phyloP scores from a whole-genome alignment of 1,139 yeast genomes.

The Suhomyces bokatorum region DNA sequence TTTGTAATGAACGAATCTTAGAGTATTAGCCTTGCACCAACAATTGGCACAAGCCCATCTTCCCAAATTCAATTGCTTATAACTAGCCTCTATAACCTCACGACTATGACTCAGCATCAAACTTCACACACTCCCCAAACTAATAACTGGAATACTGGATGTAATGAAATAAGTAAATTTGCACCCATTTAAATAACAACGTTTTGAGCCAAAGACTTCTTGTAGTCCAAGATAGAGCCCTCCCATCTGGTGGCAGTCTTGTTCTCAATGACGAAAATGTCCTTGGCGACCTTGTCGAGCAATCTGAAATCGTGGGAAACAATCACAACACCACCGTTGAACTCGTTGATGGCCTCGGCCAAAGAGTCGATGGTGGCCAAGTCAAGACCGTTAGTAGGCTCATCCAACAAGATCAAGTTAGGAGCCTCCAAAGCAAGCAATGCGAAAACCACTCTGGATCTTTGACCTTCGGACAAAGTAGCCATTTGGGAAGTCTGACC shows the following conservation, averaged over 20 bases:
- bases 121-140: neutral
- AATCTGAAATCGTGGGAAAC: conserved; percentile 99
- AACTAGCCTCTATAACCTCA: too few relatives aligned
- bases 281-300: conserved; percentile 95
- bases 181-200: conserved; percentile 59
- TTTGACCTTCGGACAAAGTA: conserved; percentile 97
- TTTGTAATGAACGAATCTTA: too few relatives aligned
- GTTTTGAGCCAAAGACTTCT: conserved; percentile 87
- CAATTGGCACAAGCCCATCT: too few relatives aligned
- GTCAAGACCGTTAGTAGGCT: conserved; percentile 99
- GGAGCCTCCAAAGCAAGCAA: conserved; percentile 93
- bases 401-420: conserved; percentile 91
- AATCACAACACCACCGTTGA: conserved; percentile 97
- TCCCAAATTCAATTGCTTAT: neutral
- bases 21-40: too few relatives aligned
- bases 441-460: conserved; percentile 98
- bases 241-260: conserved; percentile 97
- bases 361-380: conserved; percentile 96
- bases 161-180: conserved; percentile 1
- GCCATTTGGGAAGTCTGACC: conserved; percentile 99
- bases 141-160: neutral
- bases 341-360: conserved; percentile 92
- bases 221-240: conserved; percentile 85
- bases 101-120: neutral
- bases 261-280: conserved; percentile 92